phyloP scores from a whole-genome alignment of 1,139 yeast species.

The Meyerozyma athensensis region DNA sequence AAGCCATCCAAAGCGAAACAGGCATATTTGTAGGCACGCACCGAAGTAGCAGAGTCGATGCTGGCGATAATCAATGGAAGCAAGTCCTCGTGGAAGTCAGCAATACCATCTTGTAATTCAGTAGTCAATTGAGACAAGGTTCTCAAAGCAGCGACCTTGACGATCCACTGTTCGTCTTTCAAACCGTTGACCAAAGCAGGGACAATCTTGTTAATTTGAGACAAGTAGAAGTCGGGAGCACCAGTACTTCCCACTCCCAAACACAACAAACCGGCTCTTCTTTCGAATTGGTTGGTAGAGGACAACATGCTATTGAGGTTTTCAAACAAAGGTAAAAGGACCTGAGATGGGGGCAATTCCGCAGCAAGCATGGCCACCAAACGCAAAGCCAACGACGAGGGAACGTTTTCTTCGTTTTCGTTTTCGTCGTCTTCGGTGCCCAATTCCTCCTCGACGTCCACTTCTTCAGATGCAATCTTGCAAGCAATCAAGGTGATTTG shows the following conservation, averaged over 20 bases:
- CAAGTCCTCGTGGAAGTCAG: slow-evolving; percentile 75
- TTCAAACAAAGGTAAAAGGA: slow-evolving; percentile 73
- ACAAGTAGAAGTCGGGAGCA: slow-evolving; percentile 86
- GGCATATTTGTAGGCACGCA: slow-evolving; percentile 85
- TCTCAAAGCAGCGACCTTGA: slow-evolving; percentile 82
- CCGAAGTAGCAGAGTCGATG: slow-evolving; percentile 80
- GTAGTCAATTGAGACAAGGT: slow-evolving; percentile 73
- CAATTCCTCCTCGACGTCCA: slow-evolving; percentile 66
- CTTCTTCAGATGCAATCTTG: slow-evolving; percentile 74
- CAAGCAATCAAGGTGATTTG: slow-evolving; percentile 70
- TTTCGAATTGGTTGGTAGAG: slow-evolving; percentile 66
- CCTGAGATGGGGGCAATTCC: slow-evolving; percentile 90
- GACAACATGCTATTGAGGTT: slow-evolving; percentile 58
- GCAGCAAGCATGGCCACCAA: slow-evolving; percentile 73
- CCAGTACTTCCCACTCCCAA: slow-evolving; percentile 85
- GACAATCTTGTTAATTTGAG: slow-evolving; percentile 68
- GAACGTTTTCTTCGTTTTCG: slow-evolving; percentile 86
- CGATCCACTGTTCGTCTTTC: slow-evolving; percentile 71
- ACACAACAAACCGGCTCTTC: slow-evolving; percentile 83
- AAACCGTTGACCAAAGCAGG: slow-evolving; percentile 74
- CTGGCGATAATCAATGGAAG: slow-evolving; percentile 83
- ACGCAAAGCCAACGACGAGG: slow-evolving; percentile 75
- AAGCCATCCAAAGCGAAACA: slow-evolving; percentile 88
- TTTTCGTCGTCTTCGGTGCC: slow-evolving; percentile 82
- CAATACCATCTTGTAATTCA: slow-evolving; percentile 80